Evolutionary conservation across 1,139 yeast species (phyloP).

Genomic region (Candida dubliniensis): DNA sequence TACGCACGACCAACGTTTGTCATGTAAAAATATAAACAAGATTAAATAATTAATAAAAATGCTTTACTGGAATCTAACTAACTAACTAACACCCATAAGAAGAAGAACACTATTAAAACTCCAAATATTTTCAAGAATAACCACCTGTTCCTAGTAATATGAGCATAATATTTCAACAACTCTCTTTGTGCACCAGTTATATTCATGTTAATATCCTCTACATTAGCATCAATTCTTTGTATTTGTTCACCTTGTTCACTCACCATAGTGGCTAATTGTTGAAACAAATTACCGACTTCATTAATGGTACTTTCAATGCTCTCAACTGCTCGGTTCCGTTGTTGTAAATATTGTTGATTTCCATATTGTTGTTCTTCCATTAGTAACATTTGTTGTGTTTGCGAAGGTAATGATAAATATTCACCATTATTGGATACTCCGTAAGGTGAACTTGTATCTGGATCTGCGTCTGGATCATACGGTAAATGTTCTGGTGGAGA

Average conservation of each 20-base stretch:
- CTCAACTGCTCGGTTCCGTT: slow-evolving; percentile 87
- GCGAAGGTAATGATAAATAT: slow-evolving; percentile 64
- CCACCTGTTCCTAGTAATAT: slow-evolving; percentile 90
- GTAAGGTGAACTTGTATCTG: slow-evolving; percentile 32
- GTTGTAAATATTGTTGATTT: slow-evolving; percentile 70
- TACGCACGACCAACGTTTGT: too few species aligned
- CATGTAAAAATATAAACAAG: too few species aligned
- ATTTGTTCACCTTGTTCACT: slow-evolving; percentile 96
- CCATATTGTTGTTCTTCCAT: slow-evolving; percentile 74
- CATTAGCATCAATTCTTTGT: slow-evolving; percentile 92
- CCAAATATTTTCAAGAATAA: slow-evolving; percentile 88
- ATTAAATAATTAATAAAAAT: too few species aligned
- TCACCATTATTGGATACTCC: slow-evolving; percentile 29
- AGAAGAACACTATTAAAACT: slow-evolving; percentile 72
- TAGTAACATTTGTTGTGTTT: slow-evolving; percentile 74
- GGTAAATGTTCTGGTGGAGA: slow-evolving; percentile 11
- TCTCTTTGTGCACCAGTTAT: slow-evolving; percentile 95
- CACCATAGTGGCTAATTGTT: slow-evolving; percentile 95
- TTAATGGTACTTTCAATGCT: slow-evolving; percentile 94
- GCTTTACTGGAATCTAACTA: slow-evolving; percentile 21
- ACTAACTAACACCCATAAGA: slow-evolving; percentile 77
- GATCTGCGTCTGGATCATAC: slow-evolving; percentile 24
- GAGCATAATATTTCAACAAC: slow-evolving; percentile 82
- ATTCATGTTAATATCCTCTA: slow-evolving; percentile 87
- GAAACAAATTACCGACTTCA: slow-evolving; percentile 93